Evolutionary conservation across 768 basidiomycete genomes (phyloP), one percentile per base, ranked within the genome.

Genomic region (Boletus speciosus): DNA sequence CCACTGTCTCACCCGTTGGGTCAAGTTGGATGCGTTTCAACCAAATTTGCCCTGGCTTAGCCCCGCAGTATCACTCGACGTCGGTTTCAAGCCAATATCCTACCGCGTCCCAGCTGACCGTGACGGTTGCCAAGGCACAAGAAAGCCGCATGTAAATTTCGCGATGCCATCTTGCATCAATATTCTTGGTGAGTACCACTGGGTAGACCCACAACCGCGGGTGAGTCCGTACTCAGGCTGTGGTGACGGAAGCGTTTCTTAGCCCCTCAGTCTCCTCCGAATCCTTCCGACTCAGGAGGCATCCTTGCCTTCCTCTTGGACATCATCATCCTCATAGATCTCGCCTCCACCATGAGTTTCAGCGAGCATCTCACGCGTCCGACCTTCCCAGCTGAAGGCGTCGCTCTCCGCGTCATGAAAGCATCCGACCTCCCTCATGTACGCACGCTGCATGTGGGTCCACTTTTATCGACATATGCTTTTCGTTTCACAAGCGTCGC

Each of bases 371-470:
- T 19, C 39, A 23, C 19, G 4, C 39, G 7, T 11, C 51, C 58
- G 39, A 35, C 23, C 16, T 19, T 55, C 35, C 45, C 41, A 11
- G 42, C 55, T 5, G 52, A 58, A 21, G 49, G 47, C 7, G 21
- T 71, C 31, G 36, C 29, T 16, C 47, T 70, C 7, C 68, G 69
- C 8, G 25, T 51, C 21, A 68, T 70, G 68, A 70, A 61, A 25
- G 47, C 66, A 35, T 62, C 68, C 2, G 69, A 70, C 31, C 53
- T 72, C 29, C 57, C 60, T 14, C 60, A 63, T 32, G 58, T 72
- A 25, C 64, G 66, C 45, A 45, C 49, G 19, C 41, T 70, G 21
- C 69, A 70, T 38, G 69, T 66, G 40, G 40, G 70, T 51, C 2
- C 29, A 23, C 16, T 32, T 44, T 3, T 41, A 12, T 36, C 29